Conservation (phyloP, 352 stramenopile species). For the Globisporangium camurandrum region DNA sequence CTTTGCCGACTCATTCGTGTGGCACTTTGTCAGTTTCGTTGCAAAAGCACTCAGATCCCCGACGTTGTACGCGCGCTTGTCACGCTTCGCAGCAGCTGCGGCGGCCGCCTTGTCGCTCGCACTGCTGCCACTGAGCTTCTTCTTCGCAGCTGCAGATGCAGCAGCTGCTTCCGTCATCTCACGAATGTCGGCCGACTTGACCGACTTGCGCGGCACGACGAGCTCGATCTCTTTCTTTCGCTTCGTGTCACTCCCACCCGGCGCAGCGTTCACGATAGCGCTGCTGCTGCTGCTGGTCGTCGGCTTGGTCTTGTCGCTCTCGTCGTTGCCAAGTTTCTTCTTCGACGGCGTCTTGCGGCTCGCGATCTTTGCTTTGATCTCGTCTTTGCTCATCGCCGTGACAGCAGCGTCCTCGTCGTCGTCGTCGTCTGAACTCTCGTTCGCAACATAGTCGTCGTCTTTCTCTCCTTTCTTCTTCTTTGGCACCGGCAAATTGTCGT, state of each 20-base stretch:
- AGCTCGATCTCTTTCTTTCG: constrained; percentile 79
- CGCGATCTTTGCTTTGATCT: constrained; percentile 72
- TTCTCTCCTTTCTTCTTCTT: constrained; percentile 21
- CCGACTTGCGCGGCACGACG: constrained; percentile 63
- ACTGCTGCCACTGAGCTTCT: constrained; percentile 20
- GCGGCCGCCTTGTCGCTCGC: constrained; percentile 34
- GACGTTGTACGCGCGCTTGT: constrained; percentile 64
- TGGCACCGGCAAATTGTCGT: background rate
- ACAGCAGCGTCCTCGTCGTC: constrained; percentile 24
- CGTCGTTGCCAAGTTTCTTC: constrained; percentile 33
- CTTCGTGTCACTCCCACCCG: constrained; percentile 56
- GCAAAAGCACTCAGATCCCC: constrained; percentile 47
- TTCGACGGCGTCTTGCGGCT: constrained; percentile 57
- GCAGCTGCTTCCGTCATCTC: constrained; percentile 68
- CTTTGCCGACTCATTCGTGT: constrained; percentile 62
- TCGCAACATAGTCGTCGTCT: constrained; percentile 12
- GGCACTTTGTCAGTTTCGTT: constrained; percentile 50
- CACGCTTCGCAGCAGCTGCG: no score
- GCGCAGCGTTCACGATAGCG: constrained; percentile 17
- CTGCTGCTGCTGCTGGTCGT: constrained; percentile 23
- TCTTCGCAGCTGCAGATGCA: constrained; percentile 55
- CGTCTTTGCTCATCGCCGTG: constrained; percentile 52
- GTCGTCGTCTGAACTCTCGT: constrained; percentile 8
- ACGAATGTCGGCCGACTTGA: constrained; percentile 69
- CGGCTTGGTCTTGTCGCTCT: constrained; percentile 20